Conservation (phyloP, 2,329 filamentous ascomycete genomes). For the Trichoderma sp. region DNA sequence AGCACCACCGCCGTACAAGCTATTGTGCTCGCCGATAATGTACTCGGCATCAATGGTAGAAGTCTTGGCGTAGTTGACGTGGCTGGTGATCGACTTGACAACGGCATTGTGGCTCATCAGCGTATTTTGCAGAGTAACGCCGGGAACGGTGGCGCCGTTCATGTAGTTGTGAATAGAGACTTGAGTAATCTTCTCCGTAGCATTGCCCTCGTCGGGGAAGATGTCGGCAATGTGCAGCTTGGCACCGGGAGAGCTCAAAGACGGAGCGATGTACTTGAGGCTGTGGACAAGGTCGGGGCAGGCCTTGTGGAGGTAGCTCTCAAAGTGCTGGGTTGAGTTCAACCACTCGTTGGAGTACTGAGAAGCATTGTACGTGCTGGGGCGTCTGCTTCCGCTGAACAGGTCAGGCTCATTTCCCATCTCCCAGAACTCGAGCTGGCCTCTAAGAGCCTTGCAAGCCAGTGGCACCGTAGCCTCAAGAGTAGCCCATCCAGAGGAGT, state of each 20-base stretch:
- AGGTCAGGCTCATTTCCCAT: slow-evolving; percentile 29
- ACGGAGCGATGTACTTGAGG: slow-evolving; percentile 24
- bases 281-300: slow-evolving; percentile 22
- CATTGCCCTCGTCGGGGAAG: slow-evolving; percentile 31
- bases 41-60: slow-evolving; percentile 35
- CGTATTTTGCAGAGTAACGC: slow-evolving; percentile 39
- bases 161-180: slow-evolving; percentile 32
- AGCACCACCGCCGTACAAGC: slow-evolving; percentile 38
- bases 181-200: slow-evolving; percentile 23
- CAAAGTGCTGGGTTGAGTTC: slow-evolving; percentile 23
- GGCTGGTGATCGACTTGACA: slow-evolving; percentile 32
- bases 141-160: slow-evolving; percentile 35
- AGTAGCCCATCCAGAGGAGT: slow-evolving; percentile 27
- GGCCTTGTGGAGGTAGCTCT: slow-evolving; percentile 19
- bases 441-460: slow-evolving; percentile 27
- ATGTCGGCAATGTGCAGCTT: slow-evolving; percentile 27
- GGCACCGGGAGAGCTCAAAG: slow-evolving; percentile 24
- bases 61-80: slow-evolving; percentile 25
- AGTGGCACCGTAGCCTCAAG: slow-evolving; percentile 26
- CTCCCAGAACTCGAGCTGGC: slow-evolving; percentile 26
- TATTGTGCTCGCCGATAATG: slow-evolving; percentile 50
- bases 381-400: slow-evolving; percentile 24
- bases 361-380: slow-evolving; percentile 20
- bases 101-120: slow-evolving; percentile 39
- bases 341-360: slow-evolving; percentile 26